Evolutionary conservation across 108 stramenopile genomes (phyloP), one percentile per base, ranked within the genome.

Genomic region (Conticribra weissflogii): DNA sequence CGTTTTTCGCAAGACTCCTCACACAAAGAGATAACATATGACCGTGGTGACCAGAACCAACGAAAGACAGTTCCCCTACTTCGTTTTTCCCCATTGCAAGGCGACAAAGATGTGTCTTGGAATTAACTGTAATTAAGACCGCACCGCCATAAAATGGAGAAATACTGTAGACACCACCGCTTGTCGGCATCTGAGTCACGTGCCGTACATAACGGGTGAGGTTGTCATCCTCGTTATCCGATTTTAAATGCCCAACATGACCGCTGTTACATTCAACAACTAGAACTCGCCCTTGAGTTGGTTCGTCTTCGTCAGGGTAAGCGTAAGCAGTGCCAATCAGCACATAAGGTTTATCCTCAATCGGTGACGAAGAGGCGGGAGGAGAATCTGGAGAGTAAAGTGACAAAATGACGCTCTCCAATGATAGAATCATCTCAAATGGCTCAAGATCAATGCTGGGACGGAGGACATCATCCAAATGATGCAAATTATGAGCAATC

Each of bases 1-100:
- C 41, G 14, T 44, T 21, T 41, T 51, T 55, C 41, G 90, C 95
- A 51, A 79, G 79, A 51, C 91, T 85, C 64, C 90, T 84, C 36
- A 98, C 86, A 70, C 85, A 90, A 9, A 98, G 83, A 49, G 93
- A 96, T 53, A 98, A 71, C 71, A 97, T 96, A 86, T 98, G 96
- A 21, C 96, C 98, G 81, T 96, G 94, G 72, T 96, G 96, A 4
- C 94, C 93, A 62, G 87, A 63, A 12, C 88, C 88, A 1, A 87
- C 78, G 28, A 79, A 69, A 23, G 58, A 56, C 0, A 89, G 62
- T 24, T 81, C 78, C 22, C 71, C 32, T 2, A 67, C 76, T 45
- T 82, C 81, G 29, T 68, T 74, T 15, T 74, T 79, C 21, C 79
- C 80, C 24, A 70, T 63, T 17, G 60, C 47, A 31, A 93, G 64